Evolutionary conservation across 169 alveolate species (phyloP).

Genomic region (Miamiensis avidus): DNA sequence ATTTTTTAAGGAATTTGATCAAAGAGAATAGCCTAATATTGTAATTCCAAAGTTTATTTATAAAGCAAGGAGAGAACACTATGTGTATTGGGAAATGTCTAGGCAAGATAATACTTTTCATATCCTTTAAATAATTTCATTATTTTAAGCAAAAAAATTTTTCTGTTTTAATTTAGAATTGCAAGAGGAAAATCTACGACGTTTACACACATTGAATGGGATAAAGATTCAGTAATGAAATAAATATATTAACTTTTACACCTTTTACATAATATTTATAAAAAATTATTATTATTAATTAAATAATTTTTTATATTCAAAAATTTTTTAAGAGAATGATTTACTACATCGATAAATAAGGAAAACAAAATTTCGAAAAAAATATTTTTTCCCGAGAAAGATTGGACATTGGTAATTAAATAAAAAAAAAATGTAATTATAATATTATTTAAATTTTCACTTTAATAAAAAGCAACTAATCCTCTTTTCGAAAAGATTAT

Average conservation of each 20-base stretch:
- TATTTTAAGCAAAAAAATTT: slow-evolving; percentile 1
- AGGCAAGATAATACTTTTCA: background rate
- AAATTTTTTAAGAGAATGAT: slow-evolving; percentile 56
- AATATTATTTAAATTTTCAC: too few species aligned
- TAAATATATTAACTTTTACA: background rate
- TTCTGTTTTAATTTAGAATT: slow-evolving; percentile 22
- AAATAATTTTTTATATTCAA: background rate
- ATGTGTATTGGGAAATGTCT: slow-evolving; percentile 67
- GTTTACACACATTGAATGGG: slow-evolving; percentile 66
- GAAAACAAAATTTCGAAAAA: slow-evolving; percentile 57
- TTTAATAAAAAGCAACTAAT: slow-evolving; percentile 34
- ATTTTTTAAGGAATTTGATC: slow-evolving; percentile 55
- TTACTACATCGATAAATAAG: slow-evolving; percentile 65
- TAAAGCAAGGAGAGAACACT: slow-evolving; percentile 63
- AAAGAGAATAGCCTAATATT: slow-evolving; percentile 54
- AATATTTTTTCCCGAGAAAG: slow-evolving; percentile 64
- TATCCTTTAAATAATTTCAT: background rate
- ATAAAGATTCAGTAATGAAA: slow-evolving; percentile 41
- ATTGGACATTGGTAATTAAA: slow-evolving; percentile 34
- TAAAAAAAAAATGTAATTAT: too few species aligned
- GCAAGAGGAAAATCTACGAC: slow-evolving; percentile 65
- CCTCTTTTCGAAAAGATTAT: slow-evolving; percentile 54
- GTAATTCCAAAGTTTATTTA: slow-evolving; percentile 63
- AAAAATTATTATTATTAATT: background rate
- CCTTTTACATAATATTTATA: background rate